Percentiles rank a stretch among this genome's conserved stretches.
phyloP scores from a whole-genome alignment of 2,329 filamentous ascomycete species.

The Mycocentrospora acerina region DNA sequence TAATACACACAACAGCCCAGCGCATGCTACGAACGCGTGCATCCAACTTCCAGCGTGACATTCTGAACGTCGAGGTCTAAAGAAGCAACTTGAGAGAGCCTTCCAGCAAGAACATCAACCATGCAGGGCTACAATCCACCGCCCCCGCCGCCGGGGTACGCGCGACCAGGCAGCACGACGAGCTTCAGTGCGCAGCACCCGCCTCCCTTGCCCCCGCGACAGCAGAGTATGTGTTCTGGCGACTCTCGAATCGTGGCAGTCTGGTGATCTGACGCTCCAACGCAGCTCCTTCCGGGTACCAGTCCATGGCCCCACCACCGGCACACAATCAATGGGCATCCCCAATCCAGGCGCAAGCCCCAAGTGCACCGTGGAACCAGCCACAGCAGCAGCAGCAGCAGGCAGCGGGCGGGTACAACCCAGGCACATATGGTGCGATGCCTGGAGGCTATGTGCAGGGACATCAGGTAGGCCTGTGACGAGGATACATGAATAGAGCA shows the following conservation, averaged over 20 bases:
- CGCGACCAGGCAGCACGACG: slow-evolving; percentile 33
- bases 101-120: not conserved
- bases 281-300: slow-evolving; percentile 23
- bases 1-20: slow-evolving; percentile 16
- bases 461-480: slow-evolving; percentile 14
- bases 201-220: slow-evolving; percentile 27
- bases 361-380: slow-evolving; percentile 28
- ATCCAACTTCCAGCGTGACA: not conserved
- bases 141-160: slow-evolving; percentile 26
- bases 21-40: slow-evolving; percentile 4
- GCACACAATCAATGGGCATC: slow-evolving; percentile 35
- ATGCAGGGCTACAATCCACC: slow-evolving; percentile 39
- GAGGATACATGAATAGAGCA: slow-evolving; percentile 1
- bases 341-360: slow-evolving; percentile 20
- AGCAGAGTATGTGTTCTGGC: slow-evolving; percentile 26
- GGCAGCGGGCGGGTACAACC: slow-evolving; percentile 29
- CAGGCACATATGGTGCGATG: slow-evolving; percentile 37
- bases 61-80: not conserved
- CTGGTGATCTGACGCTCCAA: slow-evolving; percentile 4
- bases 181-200: slow-evolving; percentile 30
- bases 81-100: not conserved
- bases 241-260: not conserved
- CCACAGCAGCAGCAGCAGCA: slow-evolving; percentile 22
- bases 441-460: slow-evolving; percentile 24
- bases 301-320: slow-evolving; percentile 24